Evolutionary conservation across 75 land plant genomes (phyloP).

Genomic region (Pinus albicaulis): DNA sequence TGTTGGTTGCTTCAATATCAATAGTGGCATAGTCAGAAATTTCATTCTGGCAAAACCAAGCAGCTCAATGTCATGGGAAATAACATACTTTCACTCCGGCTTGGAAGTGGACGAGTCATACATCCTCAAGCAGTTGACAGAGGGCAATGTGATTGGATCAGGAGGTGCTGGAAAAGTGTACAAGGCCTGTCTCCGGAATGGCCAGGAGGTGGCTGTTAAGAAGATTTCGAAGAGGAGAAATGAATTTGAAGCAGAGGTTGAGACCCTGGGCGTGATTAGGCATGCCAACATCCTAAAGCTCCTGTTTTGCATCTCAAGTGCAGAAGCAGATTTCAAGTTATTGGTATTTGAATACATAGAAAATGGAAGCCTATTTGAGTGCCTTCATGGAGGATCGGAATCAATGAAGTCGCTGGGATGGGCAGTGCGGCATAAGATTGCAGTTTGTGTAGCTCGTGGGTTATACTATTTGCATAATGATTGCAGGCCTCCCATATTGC

Average conservation of each 20-base stretch:
- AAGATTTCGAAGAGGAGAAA: background rate
- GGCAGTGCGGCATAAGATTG: constrained; percentile 29
- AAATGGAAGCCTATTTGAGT: constrained; percentile 32
- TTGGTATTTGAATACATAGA: constrained; percentile 55
- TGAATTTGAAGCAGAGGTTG: constrained; percentile 32
- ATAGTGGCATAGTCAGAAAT: background rate
- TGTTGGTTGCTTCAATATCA: background rate
- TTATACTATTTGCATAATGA: constrained; percentile 63
- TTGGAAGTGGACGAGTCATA: constrained; percentile 20
- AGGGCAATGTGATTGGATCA: constrained; percentile 36
- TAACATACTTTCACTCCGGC: constrained; percentile 14
- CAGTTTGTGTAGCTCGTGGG: constrained; percentile 35
- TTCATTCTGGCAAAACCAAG: background rate
- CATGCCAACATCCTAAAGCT: constrained; percentile 63
- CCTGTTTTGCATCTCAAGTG: constrained; percentile 29
- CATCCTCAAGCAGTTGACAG: constrained; percentile 34
- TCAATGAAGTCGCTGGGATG: constrained; percentile 14
- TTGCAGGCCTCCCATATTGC: constrained; percentile 38
- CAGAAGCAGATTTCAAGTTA: constrained; percentile 18
- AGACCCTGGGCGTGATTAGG: constrained; percentile 30
- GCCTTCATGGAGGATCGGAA: constrained; percentile 8
- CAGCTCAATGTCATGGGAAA: background rate
- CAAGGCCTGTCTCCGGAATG: constrained; percentile 29
- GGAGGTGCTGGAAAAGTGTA: constrained; percentile 57
- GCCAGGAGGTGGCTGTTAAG: background rate